A percentile compares a stretch with the other conserved stretches of the same genome.
Evolutionary conservation across 345 rosid genomes (phyloP).

Genomic region (Melaleuca alternifolia): DNA sequence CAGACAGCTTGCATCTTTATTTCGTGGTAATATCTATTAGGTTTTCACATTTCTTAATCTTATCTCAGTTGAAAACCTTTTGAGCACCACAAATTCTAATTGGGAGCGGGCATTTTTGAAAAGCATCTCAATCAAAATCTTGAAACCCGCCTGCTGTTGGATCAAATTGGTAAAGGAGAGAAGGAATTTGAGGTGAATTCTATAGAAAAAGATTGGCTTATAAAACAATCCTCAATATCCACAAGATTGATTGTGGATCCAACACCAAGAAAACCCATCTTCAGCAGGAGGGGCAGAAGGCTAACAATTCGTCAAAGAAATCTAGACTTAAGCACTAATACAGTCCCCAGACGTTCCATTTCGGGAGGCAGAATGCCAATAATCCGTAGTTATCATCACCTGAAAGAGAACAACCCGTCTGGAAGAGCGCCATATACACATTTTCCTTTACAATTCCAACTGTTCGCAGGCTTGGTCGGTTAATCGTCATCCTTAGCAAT

Average conservation of each 20-base stretch:
- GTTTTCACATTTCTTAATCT: background rate
- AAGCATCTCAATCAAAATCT: background rate
- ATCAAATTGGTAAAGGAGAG: background rate
- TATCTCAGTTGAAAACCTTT: background rate
- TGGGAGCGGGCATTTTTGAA: background rate
- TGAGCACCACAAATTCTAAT: background rate
- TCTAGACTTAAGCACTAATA: background rate
- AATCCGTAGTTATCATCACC: background rate
- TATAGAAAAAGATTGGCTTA: no score
- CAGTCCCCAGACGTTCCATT: background rate
- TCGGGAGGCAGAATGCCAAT: background rate
- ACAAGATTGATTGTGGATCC: background rate
- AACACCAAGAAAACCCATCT: background rate
- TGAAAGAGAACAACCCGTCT: background rate
- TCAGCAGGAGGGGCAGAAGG: background rate
- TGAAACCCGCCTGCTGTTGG: background rate
- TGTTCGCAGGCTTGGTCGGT: background rate
- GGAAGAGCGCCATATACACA: background rate
- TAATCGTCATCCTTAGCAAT: constrained; percentile 31
- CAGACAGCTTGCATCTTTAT: background rate
- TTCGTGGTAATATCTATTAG: background rate
- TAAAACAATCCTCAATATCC: background rate
- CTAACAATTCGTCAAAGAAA: background rate
- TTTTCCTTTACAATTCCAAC: background rate
- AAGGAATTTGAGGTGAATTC: no score